Evolutionary conservation across 2,329 filamentous ascomycete species (phyloP), one percentile per base, ranked within the genome.

Genomic region (Cercospora sojina): DNA sequence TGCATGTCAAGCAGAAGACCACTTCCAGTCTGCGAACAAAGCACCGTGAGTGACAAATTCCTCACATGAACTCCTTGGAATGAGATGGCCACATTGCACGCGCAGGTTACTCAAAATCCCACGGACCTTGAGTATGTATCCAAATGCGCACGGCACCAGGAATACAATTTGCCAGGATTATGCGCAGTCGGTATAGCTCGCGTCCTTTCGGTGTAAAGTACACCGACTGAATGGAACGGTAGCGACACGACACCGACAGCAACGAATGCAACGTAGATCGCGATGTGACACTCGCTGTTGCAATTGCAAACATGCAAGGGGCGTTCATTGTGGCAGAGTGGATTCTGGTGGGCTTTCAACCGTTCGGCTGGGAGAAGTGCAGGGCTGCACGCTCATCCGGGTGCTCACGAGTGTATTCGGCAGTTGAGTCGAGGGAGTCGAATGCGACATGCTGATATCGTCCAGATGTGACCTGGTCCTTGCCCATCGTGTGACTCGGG

Each of bases 191-290:
- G 43, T 49, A 23, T 3, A 49, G 43, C 43, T 20, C 10, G 12
- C 43, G 43, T 23, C 43, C 20, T 23, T 49, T 23, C 18, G 43
- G 43, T 49, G 43, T 23, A 49, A 9, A 12, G 20, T 23, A 25
- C 23, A 25, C 43, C 27, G 61, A 47, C 62, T 49, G 57, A 58
- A 67, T 23, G 35, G 57, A 61, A 61, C 51, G 65, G 65, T 67
- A 67, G 57, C 62, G 59, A 62, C 56, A 59, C 31, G 9, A 62
- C 51, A 56, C 41, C 47, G 64, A 59, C 43, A 60, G 29, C 57
- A 38, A 25, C 55, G 43, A 25, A 51, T 64, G 65, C 62, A 51
- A 56, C 41, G 65, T 57, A 62, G 57, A 65, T 67, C 59, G 51
- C 25, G 25, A n/a, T 56, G 51, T 29, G 35, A 16, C 16, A 41